phyloP scores from a whole-genome alignment of 305 asterid species.

The Petunia hybrid region DNA sequence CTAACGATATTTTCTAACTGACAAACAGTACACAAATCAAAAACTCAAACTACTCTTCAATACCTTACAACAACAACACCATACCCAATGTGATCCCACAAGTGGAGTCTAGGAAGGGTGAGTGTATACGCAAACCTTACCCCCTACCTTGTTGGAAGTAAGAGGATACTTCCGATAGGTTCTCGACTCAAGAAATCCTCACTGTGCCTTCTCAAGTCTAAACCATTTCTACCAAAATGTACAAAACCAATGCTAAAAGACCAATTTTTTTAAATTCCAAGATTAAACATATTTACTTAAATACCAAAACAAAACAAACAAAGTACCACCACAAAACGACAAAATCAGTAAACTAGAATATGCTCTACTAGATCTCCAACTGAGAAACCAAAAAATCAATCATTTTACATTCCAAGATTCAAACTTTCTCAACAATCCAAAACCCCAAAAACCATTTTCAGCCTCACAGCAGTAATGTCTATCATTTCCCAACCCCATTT shows the following conservation, averaged over 20 bases:
- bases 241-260: neutral
- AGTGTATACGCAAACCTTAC: no score
- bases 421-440: slow-evolving; percentile 37
- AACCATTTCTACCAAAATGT: neutral
- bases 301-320: slow-evolving; percentile 23
- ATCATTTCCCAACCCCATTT: no score
- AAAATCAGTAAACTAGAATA: slow-evolving; percentile 30
- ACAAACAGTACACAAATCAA: neutral
- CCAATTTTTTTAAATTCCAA: no score
- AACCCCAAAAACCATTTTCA: slow-evolving; percentile 48
- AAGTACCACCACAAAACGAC: slow-evolving; percentile 33
- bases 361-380: slow-evolving; percentile 60
- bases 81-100: no score
- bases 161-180: no score
- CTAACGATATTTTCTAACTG: neutral
- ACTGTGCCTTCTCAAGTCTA: neutral
- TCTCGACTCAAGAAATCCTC: neutral
- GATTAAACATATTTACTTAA: neutral
- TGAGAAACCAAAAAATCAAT: slow-evolving; percentile 54
- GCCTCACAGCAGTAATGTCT: neutral
- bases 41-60: neutral
- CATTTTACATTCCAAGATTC: slow-evolving; percentile 48
- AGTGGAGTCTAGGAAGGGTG: no score
- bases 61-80: no score
- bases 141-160: no score